A percentile compares a stretch with the other conserved stretches of the same genome.
Evolutionary conservation across 768 basidiomycete species (phyloP).

Genomic region (Kwoniella europaea): DNA sequence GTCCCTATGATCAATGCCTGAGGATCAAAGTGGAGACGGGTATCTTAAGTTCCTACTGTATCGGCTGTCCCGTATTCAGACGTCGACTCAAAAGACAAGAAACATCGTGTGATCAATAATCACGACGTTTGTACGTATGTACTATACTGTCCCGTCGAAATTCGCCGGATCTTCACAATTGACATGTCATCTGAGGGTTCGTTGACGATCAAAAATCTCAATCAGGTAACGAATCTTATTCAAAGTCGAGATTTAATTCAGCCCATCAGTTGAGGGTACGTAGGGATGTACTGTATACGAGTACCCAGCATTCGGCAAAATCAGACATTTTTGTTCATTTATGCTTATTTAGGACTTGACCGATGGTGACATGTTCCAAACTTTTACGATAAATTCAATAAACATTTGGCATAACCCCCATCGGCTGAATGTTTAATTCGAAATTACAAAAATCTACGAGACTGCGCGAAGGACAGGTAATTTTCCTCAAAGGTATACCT

Average conservation of each 20-base stretch:
- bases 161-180: not conserved
- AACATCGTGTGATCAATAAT: not conserved
- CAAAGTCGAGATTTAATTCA: not conserved
- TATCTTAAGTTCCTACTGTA: constrained; percentile 1
- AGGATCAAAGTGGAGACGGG: not conserved
- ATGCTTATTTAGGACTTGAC: constrained; percentile 13
- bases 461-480: not conserved
- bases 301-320: not conserved
- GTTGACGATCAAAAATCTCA: not conserved
- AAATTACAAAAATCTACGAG: not conserved
- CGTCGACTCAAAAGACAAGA: not conserved
- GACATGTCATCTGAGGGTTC: not conserved
- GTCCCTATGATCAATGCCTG: not conserved
- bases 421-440: not conserved
- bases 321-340: not conserved
- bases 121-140: not conserved
- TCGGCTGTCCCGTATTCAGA: constrained; percentile 5
- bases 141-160: not conserved
- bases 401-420: not conserved
- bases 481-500: constrained; percentile 3
- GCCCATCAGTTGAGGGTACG: not conserved
- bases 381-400: not conserved
- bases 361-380: not conserved
- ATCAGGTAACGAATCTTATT: not conserved
- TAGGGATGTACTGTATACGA: not conserved